Evolutionary conservation across 2,329 filamentous ascomycete species (phyloP), one percentile per base, ranked within the genome.

Genomic region (Calonectria ilicicola): DNA sequence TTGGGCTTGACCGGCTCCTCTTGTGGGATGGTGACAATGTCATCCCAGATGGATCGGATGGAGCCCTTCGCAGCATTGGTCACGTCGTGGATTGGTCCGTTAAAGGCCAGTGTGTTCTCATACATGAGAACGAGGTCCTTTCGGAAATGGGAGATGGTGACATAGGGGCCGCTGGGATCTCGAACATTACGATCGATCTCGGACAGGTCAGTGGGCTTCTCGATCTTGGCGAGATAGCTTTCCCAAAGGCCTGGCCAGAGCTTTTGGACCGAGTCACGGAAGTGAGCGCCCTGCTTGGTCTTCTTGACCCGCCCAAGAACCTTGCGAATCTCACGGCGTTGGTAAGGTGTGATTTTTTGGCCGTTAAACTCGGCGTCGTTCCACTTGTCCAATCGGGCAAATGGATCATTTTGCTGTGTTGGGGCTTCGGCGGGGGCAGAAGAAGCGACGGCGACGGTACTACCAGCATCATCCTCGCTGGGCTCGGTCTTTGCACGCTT

Each of bases 111-210:
- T 1, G 94, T 92, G 82, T 99, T 99, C 72, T 92, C 86, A 74
- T 96, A 91, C 82, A 99, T 93, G 67, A 95, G 88, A 38, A 92
- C 86, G 65, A 98, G 89, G 79, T 98, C 95, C 56, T 88, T 87
- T 77, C 92, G 91, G 81, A 98, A 93, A 5, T 91, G 91, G 64
- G 92, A 91, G n/a, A 95, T 88, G 7, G 90, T 91, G 10, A 84
- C 80, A 82, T 98, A 98, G 60, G 76, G 74, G 3, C 78, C 75
- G 27, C 88, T 84, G 65, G 90, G 89, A 35, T 91, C 89, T 79
- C 95, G 95, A 42, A 98, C 84, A 76, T 94, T 96, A 65, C 89
- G 88, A 81, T 98, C 96, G 80, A 99, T 94, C 12, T 93, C 93
- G 46, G 89, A 88, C 44, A 99, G 89, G 83, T 98, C 96, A 88